Evolutionary conservation across 1,284 basidiomycete genomes (phyloP).

Genomic region (Porogramme epimiltina): DNA sequence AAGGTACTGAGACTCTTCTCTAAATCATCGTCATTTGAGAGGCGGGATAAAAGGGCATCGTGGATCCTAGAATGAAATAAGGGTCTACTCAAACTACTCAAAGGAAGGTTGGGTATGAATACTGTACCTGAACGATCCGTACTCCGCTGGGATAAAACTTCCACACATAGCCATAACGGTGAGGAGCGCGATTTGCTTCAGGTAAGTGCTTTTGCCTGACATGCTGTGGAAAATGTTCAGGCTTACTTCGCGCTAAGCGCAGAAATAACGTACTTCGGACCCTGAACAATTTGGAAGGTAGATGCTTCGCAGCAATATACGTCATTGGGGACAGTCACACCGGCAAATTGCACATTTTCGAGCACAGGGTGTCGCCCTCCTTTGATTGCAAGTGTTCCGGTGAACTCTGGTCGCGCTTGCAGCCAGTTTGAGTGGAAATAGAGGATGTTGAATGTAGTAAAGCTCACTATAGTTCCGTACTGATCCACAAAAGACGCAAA

Average conservation of each 20-base stretch:
- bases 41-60: conserved; percentile 80
- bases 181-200: conserved; percentile 85
- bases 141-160: conserved; percentile 90
- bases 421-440: not conserved
- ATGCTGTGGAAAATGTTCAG: conserved; percentile 4
- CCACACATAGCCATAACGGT: conserved; percentile 87
- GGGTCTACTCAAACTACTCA: not conserved
- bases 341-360: conserved; percentile 70
- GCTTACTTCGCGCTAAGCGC: not conserved
- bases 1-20: conserved; percentile 91
- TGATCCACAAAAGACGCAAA: too few relatives aligned
- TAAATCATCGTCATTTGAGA: conserved; percentile 92
- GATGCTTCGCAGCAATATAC: conserved; percentile 82
- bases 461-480: conserved; percentile 72
- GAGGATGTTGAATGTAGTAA: not conserved
- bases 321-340: conserved; percentile 82
- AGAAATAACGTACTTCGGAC: conserved; percentile 70
- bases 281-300: conserved; percentile 87
- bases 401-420: conserved; percentile 88
- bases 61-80: conserved; percentile 54
- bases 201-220: conserved; percentile 88
- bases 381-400: conserved; percentile 83
- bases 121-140: conserved; percentile 76
- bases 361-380: conserved; percentile 85
- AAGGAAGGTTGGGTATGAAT: not conserved